Conservation (phyloP, 495 filamentous ascomycete species). For the Penicillium bialowiezense region DNA sequence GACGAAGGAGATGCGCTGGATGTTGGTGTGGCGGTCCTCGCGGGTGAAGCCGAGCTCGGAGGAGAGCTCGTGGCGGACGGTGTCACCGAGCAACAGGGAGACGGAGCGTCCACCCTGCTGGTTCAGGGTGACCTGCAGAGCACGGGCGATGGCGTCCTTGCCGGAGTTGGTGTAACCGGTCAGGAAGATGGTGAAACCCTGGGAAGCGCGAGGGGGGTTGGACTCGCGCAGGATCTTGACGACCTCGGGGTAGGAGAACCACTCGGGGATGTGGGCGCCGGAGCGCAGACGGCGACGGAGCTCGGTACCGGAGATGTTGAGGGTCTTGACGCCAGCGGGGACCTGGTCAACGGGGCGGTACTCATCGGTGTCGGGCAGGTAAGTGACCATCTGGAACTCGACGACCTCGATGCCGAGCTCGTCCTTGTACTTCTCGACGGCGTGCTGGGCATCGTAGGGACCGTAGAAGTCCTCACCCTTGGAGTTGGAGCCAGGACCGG, state of each 20-base stretch:
- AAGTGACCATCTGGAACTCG: slow-evolving; percentile 99
- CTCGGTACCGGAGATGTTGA: slow-evolving; percentile 97
- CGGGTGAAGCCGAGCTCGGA: slow-evolving; percentile 93
- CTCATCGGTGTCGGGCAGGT: slow-evolving; percentile 94
- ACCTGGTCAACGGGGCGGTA: slow-evolving; percentile 92
- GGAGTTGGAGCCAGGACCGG: slow-evolving; percentile 94
- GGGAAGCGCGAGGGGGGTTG: slow-evolving; percentile 79
- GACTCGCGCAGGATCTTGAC: slow-evolving; percentile 93
- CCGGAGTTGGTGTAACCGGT: slow-evolving; percentile 95
- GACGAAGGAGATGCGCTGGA: slow-evolving; percentile 94
- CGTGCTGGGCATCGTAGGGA: slow-evolving; percentile 96
- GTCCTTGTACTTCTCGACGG: slow-evolving; percentile 91
- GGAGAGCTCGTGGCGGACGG: slow-evolving; percentile 87
- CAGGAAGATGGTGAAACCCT: slow-evolving; percentile 98
- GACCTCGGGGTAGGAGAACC: slow-evolving; percentile 99
- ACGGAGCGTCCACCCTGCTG: slow-evolving; percentile 96
- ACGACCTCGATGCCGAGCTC: slow-evolving; percentile 99
- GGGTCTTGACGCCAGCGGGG: slow-evolving; percentile 74
- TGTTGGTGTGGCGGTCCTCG: slow-evolving; percentile 92
- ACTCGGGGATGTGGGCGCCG: slow-evolving; percentile 92
- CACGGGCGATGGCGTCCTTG: slow-evolving; percentile 94
- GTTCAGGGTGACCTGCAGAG: slow-evolving; percentile 95
- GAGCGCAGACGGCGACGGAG: slow-evolving; percentile 85
- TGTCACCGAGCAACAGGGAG: slow-evolving; percentile 90
- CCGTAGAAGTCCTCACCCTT: slow-evolving; percentile 97